Evolutionary conservation across 2,329 filamentous ascomycete genomes (phyloP).

Genomic region (Lachnum nothofagi): DNA sequence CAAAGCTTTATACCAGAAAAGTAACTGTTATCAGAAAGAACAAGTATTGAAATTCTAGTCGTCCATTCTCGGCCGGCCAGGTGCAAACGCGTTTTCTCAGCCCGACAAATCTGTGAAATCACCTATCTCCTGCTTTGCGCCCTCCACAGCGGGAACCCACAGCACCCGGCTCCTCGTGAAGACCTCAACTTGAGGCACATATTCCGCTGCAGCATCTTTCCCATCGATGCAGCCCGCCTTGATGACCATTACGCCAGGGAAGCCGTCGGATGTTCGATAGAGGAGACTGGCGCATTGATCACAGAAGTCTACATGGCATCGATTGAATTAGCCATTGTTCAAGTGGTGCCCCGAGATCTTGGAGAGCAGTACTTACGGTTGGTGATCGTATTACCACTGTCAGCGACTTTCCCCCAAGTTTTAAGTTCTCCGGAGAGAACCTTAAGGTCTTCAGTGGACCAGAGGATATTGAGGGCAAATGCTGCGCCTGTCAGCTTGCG

Average conservation of each 20-base stretch:
- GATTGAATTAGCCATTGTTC: too few species aligned
- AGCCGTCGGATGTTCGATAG: constrained; percentile 13
- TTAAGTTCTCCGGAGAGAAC: constrained; percentile 16
- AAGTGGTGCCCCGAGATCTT: neutral
- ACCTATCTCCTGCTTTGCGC: constrained; percentile 18
- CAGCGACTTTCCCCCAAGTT: constrained; percentile 12
- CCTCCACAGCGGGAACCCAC: constrained; percentile 18
- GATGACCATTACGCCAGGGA: constrained; percentile 16
- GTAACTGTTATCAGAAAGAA: too few species aligned
- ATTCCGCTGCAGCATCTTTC: constrained; percentile 13
- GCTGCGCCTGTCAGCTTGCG: constrained; percentile 23
- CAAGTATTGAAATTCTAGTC: too few species aligned
- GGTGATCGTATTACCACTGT: constrained; percentile 19
- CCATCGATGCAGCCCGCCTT: constrained; percentile 25
- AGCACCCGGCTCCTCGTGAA: constrained; percentile 21
- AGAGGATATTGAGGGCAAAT: constrained; percentile 21
- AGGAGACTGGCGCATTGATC: constrained; percentile 12
- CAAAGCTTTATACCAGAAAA: too few species aligned
- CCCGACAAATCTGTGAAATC: constrained; percentile 11
- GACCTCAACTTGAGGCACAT: constrained; percentile 21
- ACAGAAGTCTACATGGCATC: constrained; percentile 3
- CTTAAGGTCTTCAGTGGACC: constrained; percentile 6
- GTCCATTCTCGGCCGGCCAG: too few species aligned
- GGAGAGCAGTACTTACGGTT: constrained; percentile 10
- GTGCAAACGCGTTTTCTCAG: neutral